Conservation (phyloP, 192 early-diverging fungal genomes). For the Helicostylum pulchrum region DNA sequence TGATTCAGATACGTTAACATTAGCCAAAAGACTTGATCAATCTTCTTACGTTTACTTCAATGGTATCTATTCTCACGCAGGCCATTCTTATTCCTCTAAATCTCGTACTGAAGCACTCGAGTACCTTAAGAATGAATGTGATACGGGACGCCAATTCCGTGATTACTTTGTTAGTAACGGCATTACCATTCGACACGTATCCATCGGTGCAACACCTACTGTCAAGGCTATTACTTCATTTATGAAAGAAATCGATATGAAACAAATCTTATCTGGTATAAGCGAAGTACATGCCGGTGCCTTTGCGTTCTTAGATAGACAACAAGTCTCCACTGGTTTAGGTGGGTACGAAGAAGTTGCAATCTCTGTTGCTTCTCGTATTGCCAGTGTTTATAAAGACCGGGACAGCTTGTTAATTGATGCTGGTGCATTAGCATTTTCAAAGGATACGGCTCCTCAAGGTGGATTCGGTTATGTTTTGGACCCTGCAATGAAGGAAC, state of each 20-base stretch:
- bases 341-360: conserved; percentile 15
- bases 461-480: conserved; percentile 29
- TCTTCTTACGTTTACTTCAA: conserved; percentile 19
- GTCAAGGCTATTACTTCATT: conserved; percentile 20
- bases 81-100: conserved; percentile 30
- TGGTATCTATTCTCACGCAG: conserved; percentile 36
- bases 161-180: conserved; percentile 20
- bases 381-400: conserved; percentile 28
- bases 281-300: conserved; percentile 36
- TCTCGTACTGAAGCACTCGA: conserved; percentile 7
- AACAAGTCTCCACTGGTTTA: conserved; percentile 28
- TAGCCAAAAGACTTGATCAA: conserved; percentile 24
- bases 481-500: conserved; percentile 7
- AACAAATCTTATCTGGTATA: conserved; percentile 20
- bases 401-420: conserved; percentile 28
- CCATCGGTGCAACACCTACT: conserved; percentile 36
- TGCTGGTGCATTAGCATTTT: conserved; percentile 34
- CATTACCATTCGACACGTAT: conserved; percentile 13
- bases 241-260: conserved; percentile 7
- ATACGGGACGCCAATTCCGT: conserved; percentile 21
- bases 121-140: conserved; percentile 31
- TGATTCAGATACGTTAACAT: conserved; percentile 11
- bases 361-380: conserved; percentile 25
- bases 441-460: conserved; percentile 34
- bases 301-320: conserved; percentile 31